Evolutionary conservation across 129 eudicot species (phyloP), one percentile per base, ranked within the genome.

Genomic region (Tagetes patula): DNA sequence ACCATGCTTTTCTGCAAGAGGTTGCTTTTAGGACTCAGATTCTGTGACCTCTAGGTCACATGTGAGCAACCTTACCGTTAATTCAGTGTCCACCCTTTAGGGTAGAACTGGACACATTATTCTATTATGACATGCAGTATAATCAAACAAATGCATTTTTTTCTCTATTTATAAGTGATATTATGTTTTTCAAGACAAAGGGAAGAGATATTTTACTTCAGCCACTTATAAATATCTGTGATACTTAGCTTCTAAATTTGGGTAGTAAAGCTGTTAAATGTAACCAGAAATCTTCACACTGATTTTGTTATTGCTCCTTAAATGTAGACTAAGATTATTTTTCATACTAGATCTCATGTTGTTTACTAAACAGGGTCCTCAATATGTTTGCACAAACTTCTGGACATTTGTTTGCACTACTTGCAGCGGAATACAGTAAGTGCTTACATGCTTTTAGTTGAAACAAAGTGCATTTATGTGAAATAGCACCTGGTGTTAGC

Each of bases 381-480:
- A 91, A 62, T 91, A 91, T 79, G 97, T 91, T 59, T 91, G 97
- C 80, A 91, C 91, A 60, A 88, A 78, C 65, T 91, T 91, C 80
- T 87, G 82, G 76, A 87, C 97, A 40, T 91, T 91, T 75, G 80
- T 91, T 65, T 91, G 97, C 79, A 91, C 91, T 41, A 80, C 81
- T 49, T 91, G 97, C 80, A 80, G 95, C 65, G 83, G 83, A 60
- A 72, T 79, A 58, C 83, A 79, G 83, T 79, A 79, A 79, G 83
- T 58, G 14, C 73, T 65, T 53, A 63, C 48, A 13, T 37, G 8
- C 59, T 52, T 9, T 39, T 30, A 6, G 65, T 63, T 14, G 52
- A 49, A 31, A 62, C 42, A 13, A 50, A 70, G 32, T 78, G 67
- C 67, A 34, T 42, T 14, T 13, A n/a, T 63, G 12, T 68, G 71